Base-by-base conservation (phyloP, 768 basidiomycete species). In the Termitomyces eurrhizus region DNA sequence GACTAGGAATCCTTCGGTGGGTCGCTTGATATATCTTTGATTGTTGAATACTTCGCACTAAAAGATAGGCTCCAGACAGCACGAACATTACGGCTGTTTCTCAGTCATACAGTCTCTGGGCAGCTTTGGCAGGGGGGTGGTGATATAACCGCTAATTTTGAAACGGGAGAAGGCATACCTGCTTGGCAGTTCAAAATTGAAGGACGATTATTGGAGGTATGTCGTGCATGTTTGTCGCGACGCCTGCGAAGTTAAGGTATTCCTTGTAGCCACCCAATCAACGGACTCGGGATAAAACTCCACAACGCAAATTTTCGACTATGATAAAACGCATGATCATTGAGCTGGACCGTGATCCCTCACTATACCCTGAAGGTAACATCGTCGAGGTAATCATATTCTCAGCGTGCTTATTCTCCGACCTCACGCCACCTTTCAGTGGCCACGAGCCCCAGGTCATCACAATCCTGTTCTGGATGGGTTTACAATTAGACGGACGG, bases 141-240 rank as follows among this genome's bases (percentile, higher is more conserved):
- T 0, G 78, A 80, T 16, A 74, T 78, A 0, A 72, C 75, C 8
- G 73, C 81, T 29, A 73, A 86, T 61, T 83, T 92, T 57, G 91
- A 94, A 62, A 93, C 90, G 0, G 94, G 93, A 11, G 88, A 93
- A 66, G 91, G 91, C 1, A 89, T 95, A 48, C 92, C 95, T 4
- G 90, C 92, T 0, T 98, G 93, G 93, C 80, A 84, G 41, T 78
- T 98, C 60, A 90, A 85, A 70, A 81, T 97, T 44, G 95, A 98
- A 65, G 95, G 95, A 1, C 81, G 94, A 52, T 70, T 98, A 57
- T 77, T 98, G 7, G 90, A 92, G 82, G 90, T 88, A 60, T 56
- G 83, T 75, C 3, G 13, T 49, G 9, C 26, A 52, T 35, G 2
- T 45, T 29, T 33, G 41, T 39, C 36, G 36, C 9, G 59, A 41